Evolutionary conservation across 2,329 filamentous ascomycete genomes (phyloP).

Genomic region (Xylariaceae sp.): DNA sequence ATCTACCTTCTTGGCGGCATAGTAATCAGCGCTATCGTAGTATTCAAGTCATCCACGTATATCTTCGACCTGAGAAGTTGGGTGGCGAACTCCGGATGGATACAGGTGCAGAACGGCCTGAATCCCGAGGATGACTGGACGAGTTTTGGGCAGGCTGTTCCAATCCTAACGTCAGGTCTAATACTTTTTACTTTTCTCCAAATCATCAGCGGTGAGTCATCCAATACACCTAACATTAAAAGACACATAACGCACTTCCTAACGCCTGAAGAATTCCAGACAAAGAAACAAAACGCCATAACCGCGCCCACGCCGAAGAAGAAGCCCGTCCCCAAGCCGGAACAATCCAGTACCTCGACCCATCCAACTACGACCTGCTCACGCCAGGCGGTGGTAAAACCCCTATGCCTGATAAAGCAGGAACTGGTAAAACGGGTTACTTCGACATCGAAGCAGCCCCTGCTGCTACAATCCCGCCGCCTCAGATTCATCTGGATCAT

Average conservation of each 20-base stretch:
- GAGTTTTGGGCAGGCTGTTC: constrained; percentile 35
- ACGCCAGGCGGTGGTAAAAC: too few relatives aligned
- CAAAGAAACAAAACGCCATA: constrained; percentile 16
- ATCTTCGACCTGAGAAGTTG: constrained; percentile 28
- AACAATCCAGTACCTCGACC: constrained; percentile 17
- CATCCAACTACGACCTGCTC: constrained; percentile 15
- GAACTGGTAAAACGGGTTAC: constrained; percentile 12
- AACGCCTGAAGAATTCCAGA: constrained; percentile 9
- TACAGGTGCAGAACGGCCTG: constrained; percentile 16
- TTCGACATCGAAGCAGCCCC: constrained; percentile 2
- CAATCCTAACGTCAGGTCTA: constrained; percentile 30
- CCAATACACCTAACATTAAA: background rate
- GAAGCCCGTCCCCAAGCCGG: constrained; percentile 8
- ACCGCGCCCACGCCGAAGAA: constrained; percentile 16
- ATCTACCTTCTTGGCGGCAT: constrained; percentile 23
- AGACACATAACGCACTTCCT: background rate
- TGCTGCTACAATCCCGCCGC: constrained; percentile 2
- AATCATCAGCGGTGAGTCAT: constrained; percentile 25
- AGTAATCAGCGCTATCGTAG: constrained; percentile 21
- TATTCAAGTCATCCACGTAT: constrained; percentile 21
- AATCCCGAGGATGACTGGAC: constrained; percentile 32
- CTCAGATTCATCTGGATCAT: constrained; percentile 8
- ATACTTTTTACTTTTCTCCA: constrained; percentile 31
- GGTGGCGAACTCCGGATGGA: constrained; percentile 25
- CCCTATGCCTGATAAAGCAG: too few relatives aligned